These are phyloP conservation scores for Pisolithus marmoratus DNA, from an alignment of 768 basidiomycete species.

Conservation along the genomic window DNA sequence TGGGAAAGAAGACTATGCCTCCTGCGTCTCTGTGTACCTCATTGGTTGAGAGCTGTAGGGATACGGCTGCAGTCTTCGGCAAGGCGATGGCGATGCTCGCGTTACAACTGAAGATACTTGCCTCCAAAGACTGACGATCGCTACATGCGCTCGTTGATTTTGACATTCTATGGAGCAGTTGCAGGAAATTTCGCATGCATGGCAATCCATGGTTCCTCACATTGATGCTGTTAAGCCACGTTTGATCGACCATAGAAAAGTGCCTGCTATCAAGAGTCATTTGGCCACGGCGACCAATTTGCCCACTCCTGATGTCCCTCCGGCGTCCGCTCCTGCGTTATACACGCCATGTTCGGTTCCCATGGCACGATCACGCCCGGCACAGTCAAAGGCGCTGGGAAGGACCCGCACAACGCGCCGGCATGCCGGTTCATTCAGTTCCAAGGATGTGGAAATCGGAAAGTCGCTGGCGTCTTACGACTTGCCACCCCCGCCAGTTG, in stretches of 20 bases:
- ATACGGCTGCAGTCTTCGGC: slow-evolving; percentile 76
- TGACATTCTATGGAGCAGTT: slow-evolving; percentile 85
- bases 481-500: slow-evolving; percentile 19
- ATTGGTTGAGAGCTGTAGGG: slow-evolving; percentile 78
- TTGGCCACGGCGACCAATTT: slow-evolving; percentile 21
- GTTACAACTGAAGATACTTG: slow-evolving; percentile 74
- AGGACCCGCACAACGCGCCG: slow-evolving; percentile 59
- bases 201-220: slow-evolving; percentile 72
- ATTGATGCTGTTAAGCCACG: slow-evolving; percentile 65
- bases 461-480: slow-evolving; percentile 70
- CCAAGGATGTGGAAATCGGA: slow-evolving; percentile 86
- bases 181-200: slow-evolving; percentile 84
- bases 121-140: slow-evolving; percentile 75
- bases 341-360: slow-evolving; percentile 21
- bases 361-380: slow-evolving; percentile 24
- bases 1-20: slow-evolving; percentile 64
- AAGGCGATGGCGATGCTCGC: slow-evolving; percentile 83
- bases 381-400: slow-evolving; percentile 24
- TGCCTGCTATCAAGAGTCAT: slow-evolving; percentile 27
- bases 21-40: slow-evolving; percentile 66
- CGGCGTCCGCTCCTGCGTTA: slow-evolving; percentile 22
- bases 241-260: slow-evolving; percentile 41
- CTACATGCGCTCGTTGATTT: slow-evolving; percentile 78
- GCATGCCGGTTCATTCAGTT: slow-evolving; percentile 94
- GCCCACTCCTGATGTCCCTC: slow-evolving; percentile 20